phyloP scores from a whole-genome alignment of 139 green algal genomes.

The Chlorella sp. region DNA sequence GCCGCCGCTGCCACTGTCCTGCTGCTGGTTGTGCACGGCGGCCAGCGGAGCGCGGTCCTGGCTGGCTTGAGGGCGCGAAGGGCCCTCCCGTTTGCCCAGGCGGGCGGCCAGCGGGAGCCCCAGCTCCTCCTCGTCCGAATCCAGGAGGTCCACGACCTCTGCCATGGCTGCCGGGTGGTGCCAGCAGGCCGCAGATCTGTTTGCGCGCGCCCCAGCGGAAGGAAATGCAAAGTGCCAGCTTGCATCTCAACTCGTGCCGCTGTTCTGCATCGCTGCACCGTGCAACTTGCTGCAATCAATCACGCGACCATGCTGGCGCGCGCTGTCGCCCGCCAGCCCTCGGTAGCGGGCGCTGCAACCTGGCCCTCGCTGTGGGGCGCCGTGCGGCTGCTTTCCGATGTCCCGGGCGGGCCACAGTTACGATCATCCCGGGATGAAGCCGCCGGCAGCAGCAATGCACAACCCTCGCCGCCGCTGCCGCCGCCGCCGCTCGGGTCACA shows the following conservation, averaged over 20 bases:
- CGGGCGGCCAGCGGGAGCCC: conserved; percentile 4
- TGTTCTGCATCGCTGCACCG: too few relatives aligned
- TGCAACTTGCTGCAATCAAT: too few relatives aligned
- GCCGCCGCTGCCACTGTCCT: background rate
- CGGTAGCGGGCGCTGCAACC: too few relatives aligned
- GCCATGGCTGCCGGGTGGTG: background rate
- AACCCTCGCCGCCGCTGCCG: background rate
- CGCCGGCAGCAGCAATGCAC: background rate
- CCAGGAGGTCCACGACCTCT: conserved; percentile 5
- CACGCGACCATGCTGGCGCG: too few relatives aligned
- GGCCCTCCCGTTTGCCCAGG: background rate
- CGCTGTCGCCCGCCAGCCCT: too few relatives aligned
- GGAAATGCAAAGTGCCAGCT: too few relatives aligned
- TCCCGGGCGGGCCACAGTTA: too few relatives aligned
- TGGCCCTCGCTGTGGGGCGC: too few relatives aligned
- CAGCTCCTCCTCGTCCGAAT: conserved; percentile 2
- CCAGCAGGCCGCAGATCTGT: background rate
- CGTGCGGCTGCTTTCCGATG: too few relatives aligned
- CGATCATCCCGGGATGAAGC: too few relatives aligned
- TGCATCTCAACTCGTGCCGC: too few relatives aligned
- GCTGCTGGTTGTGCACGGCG: conserved; percentile 3
- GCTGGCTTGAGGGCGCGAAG: background rate
- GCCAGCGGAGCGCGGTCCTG: background rate
- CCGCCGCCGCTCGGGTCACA: background rate
- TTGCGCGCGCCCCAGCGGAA: too few relatives aligned